Evolutionary conservation across 2,329 filamentous ascomycete species (phyloP).

Genomic region (Calonectria montana): DNA sequence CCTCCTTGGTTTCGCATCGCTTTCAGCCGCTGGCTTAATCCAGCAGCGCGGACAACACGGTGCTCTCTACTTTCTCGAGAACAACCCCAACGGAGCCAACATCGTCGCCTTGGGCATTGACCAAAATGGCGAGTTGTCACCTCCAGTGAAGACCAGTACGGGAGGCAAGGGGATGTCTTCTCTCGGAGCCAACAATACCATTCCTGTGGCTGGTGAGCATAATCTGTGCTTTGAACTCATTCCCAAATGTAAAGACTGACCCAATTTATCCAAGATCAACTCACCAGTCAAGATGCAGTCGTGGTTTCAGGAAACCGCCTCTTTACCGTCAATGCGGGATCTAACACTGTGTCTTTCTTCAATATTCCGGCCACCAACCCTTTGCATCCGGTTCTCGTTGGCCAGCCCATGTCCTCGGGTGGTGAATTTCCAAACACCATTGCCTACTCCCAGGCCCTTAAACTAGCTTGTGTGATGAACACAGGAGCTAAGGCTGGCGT

Average conservation of each 20-base stretch:
- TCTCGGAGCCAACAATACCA: not conserved
- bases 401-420: not conserved
- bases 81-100: not conserved
- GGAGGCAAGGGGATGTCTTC: not conserved
- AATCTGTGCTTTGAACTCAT: not conserved
- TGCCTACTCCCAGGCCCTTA: not conserved
- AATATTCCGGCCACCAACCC: not conserved
- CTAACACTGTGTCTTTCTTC: not conserved
- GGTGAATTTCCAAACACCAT: not conserved
- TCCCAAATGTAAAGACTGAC: not conserved
- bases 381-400: not conserved
- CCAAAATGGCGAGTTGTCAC: not conserved
- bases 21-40: not conserved
- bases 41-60: not conserved
- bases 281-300: not conserved
- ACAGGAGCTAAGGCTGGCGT: not conserved
- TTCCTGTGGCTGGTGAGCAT: not conserved
- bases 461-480: not conserved
- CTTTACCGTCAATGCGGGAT: conserved; percentile 4
- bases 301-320: not conserved
- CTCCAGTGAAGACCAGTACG: not conserved
- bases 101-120: not conserved
- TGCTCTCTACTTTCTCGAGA: not conserved
- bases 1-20: not conserved
- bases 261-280: not conserved